Base-by-base conservation (phyloP, 108 stramenopile genomes). In the Aurantiochytrium sp. region DNA sequence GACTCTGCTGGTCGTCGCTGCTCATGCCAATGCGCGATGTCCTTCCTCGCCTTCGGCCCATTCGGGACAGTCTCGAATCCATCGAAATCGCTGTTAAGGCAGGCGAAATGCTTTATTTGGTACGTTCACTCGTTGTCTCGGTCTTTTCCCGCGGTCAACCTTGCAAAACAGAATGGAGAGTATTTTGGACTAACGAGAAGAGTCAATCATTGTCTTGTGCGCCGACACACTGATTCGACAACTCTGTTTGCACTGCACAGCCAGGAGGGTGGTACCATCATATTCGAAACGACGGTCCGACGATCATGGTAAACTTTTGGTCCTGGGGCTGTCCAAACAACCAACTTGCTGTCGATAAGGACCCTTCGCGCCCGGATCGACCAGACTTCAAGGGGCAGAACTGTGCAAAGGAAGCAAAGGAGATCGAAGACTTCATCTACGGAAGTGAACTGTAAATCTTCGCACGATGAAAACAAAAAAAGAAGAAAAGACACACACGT, bases 31-130 rank as follows among this genome's bases (percentile, higher is more conserved):
- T 53, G n/a, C 45, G 51, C 45, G 51, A 83, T 23, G 76, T 53
- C 49, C 76, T 83, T 47, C 49, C 49, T 6, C n/a, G 25, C 49
- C 49, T 53, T 6, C 45, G 28, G 18, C 49, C 76, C n/a, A 83
- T 83, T 47, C 76, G 76, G 10, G 76, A 83, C 10, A 53, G 49
- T 45, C 51, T 83, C 3, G 49, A 83, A 23, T 83, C 45, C 45
- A 83, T 83, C 28, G 51, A 53, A 12, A 53, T 83, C 19, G 76
- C 45, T 23, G 45, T 83, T 1, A 47, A 45, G 6, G 29, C 87
- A 10, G 88, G 88, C 23, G 88, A 89, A 23, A 45, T 89, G 88
- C 69, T 89, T 23, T 89, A 58, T 71, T 25, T 89, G 64, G 64
- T 69, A 69, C 14, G 64, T 69, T 35, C 0, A 35, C 0, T 35